Base-by-base conservation (phyloP, 2,329 filamentous ascomycete genomes). In the Botrytis tulipae region DNA sequence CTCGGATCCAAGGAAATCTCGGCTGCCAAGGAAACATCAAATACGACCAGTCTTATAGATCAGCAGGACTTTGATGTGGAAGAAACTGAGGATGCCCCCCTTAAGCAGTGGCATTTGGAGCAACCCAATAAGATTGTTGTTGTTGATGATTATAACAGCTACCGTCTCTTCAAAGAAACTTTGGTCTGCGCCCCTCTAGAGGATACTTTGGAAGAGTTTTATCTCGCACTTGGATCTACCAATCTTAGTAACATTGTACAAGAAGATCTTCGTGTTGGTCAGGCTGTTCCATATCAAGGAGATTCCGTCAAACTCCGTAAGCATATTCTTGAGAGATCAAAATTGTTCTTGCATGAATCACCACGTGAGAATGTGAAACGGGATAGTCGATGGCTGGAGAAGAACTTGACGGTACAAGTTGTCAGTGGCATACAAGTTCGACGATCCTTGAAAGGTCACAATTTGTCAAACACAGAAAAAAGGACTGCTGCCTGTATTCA, bases 101-200 rank as follows among this genome's bases (percentile, higher is more conserved):
- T 83, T 81, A 81, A 80, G 71, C 78, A 81, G 82, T 98, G 92
- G 82, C 91, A 93, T 76, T 87, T 99, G 54, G 91, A 91, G 1
- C 85, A 88, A 48, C 91, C 95, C 1, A 86, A 84, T 68, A 86
- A 92, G 71, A 92, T 96, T 78, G 91, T 96, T 60, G 88, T 97
- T 72, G 85, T 95, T 18, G 94, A 97, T 80, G 95, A 98, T 79
- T 95, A 96, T 78, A 92, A 93, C 78, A 94, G 92, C 79, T 97
- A 95, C 81, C 91, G 92, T 48, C 86, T 96, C 1, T 99, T 99
- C 85, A 95, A 95, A 80, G 89, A 94, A 70, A 89, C 90, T 75
- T 86, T 99, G 44, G 87, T 97, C 42, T 94, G 92, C 75, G 94
- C 95, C 0, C 97, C 96, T 0, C 93, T 97, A 81, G 96, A 99